Evolutionary conservation across 768 basidiomycete genomes (phyloP), one percentile per base, ranked within the genome.

Genomic region (Mycena alexandri): DNA sequence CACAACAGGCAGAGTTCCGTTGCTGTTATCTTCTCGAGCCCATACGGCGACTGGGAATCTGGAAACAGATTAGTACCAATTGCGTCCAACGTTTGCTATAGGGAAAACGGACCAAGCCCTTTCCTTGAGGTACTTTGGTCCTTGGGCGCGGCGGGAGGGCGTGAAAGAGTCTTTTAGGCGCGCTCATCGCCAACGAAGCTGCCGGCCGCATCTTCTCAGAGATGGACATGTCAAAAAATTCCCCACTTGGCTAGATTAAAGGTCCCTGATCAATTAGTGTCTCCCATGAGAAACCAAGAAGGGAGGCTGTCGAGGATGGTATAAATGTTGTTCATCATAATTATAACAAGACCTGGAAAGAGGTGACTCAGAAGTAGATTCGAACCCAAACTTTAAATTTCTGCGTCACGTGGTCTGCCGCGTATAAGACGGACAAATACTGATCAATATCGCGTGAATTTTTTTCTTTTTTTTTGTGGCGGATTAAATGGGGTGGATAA

Each of bases 211-310:
- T 61, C 51, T 53, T 61, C 61, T 43, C 21, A 57, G 46, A 61
- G n/a, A n/a, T n/a, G n/a, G n/a, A n/a, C n/a, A 63, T 48, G 62
- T 63, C 62, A 63, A 55, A n/a, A 12, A 12, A 24, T 63, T 55
- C 62, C 53, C 62, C 62, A 63, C 12, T 38, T 46, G 62, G 62
- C 21, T 47, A 63, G 17, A 63, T 63, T 63, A 55, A 54, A 13
- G 14, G 22, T 36, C 11, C 33, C 50, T 12, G 10, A 50, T 47
- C 42, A 60, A 25, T 2, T 24, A 8, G 41, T 42, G 61, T 22
- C 55, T 43, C 16, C 19, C 22, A 17, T 17, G 24, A 21, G 43
- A 44, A 42, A 51, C 14, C 38, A 38, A 33, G 16, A 19, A 16
- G 5, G 54, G 25, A 22, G 33, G 42, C 8, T 41, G 47, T n/a